Evolutionary conservation across 345 rosid genomes (phyloP), one percentile per base, ranked within the genome.

Genomic region (Limnanthes douglasii): DNA sequence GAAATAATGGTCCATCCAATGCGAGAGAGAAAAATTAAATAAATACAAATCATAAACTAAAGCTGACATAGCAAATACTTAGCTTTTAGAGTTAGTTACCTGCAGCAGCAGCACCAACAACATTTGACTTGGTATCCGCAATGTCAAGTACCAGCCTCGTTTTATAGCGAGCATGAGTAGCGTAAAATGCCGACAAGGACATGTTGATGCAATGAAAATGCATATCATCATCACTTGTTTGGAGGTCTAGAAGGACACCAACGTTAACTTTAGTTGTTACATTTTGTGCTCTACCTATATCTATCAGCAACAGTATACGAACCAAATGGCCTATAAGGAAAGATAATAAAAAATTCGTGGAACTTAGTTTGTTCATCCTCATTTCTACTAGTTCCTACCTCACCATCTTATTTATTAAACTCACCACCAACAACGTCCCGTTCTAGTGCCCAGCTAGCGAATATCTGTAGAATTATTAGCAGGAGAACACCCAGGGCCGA

Each of bases 171-270:
- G 45, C 21, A 39, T 65, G 41, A 4, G 3, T 4, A 15, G 39
- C 5, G 11, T 60, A 60, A 24, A 60, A 65, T 28, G 60, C 57
- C 0, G 36, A 18, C 45, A 50, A 22, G 16, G 72, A 31, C 52
- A 54, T 39, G 33, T 42, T 40, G 0, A 66, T 42, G 11, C 41
- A 54, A 25, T 41, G 36, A 26, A 34, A 20, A 1, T 43, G 48
- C 28, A 46, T 27, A 16, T 41, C 35, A 21, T 65, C 51, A 29
- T 45, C 40, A 0, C 2, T 9, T 1, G 61, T 41, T 11, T 42
- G 12, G 32, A 53, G 35, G 43, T 66, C 59, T 23, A 61, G 61
- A 57, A 66, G 48, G 8, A 57, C 59, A 0, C 72, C 68, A 19
- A 66, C 55, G 41, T 46, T 36, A 2, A 61, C 53, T 11, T 54